Evolutionary conservation across 108 stramenopile genomes (phyloP).

Genomic region (Nannochloropsis gaditana): DNA sequence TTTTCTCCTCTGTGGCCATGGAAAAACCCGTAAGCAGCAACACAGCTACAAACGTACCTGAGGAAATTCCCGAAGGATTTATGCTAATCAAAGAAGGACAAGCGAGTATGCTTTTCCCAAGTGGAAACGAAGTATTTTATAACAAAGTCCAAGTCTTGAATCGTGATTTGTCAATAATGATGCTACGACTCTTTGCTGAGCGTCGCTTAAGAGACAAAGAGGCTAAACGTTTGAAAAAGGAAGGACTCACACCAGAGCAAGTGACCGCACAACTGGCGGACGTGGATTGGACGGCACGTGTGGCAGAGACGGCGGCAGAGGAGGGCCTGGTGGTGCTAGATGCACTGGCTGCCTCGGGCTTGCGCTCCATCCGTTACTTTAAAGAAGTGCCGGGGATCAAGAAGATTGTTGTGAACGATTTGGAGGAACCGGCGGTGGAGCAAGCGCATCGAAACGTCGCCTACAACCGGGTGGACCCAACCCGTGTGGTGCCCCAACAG

Average conservation of each 20-base stretch:
- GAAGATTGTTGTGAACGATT: conserved; percentile 82
- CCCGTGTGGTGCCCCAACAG: conserved; percentile 57
- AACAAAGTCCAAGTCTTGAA: conserved; percentile 97
- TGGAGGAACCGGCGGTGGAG: conserved; percentile 71
- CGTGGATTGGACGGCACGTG: conserved; percentile 26
- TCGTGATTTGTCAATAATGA: conserved; percentile 81
- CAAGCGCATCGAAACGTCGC: conserved; percentile 65
- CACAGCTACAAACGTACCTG: neutral
- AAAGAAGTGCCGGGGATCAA: conserved; percentile 49
- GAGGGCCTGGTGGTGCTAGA: conserved; percentile 82
- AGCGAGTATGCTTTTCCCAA: conserved; percentile 40
- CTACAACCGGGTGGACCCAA: conserved; percentile 66
- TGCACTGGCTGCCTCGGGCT: conserved; percentile 89
- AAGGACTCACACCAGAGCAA: neutral
- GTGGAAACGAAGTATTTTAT: conserved; percentile 77
- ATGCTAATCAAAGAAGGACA: conserved; percentile 25
- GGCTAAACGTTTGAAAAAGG: neutral
- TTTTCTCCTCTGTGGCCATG: neutral
- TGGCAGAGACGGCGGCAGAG: conserved; percentile 30
- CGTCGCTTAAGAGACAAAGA: conserved; percentile 59
- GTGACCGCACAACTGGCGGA: neutral
- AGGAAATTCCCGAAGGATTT: neutral
- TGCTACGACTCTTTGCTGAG: conserved; percentile 76
- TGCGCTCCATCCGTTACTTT: conserved; percentile 73
- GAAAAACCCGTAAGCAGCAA: neutral